Evolutionary conservation across 2,329 filamentous ascomycete genomes (phyloP).

Genomic region (Hymenoscyphus occultus): DNA sequence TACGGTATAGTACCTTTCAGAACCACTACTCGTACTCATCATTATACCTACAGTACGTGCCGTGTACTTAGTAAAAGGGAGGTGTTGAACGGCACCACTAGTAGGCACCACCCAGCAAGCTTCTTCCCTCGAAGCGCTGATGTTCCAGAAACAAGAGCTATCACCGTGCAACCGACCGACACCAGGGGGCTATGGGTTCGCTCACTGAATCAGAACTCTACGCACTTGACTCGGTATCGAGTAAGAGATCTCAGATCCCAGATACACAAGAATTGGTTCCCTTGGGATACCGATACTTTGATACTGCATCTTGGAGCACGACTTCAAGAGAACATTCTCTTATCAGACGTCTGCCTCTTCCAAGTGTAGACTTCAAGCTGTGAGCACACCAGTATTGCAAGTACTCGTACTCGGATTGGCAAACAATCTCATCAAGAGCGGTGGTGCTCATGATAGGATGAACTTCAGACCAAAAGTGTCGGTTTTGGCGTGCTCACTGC

Average conservation of each 20-base stretch:
- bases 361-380: too few species aligned
- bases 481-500: not conserved
- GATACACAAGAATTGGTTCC: not conserved
- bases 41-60: too few species aligned
- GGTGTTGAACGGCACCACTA: not conserved
- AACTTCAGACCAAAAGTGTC: not conserved
- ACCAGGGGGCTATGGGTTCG: not conserved
- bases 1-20: too few species aligned
- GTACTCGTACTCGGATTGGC: too few species aligned
- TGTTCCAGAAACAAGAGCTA: conserved; percentile 4
- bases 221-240: too few species aligned
- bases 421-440: not conserved
- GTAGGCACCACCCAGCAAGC: not conserved
- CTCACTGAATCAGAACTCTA: not conserved
- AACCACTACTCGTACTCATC: too few species aligned
- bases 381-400: too few species aligned
- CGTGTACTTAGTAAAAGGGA: too few species aligned
- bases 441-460: not conserved
- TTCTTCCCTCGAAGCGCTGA: not conserved
- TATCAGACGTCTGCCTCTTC: too few species aligned
- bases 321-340: too few species aligned
- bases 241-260: not conserved
- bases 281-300: too few species aligned
- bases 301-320: too few species aligned
- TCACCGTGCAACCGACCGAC: not conserved